Evolutionary conservation across 2,329 filamentous ascomycete genomes (phyloP).

Genomic region (Aspergillus pseudotamarii): DNA sequence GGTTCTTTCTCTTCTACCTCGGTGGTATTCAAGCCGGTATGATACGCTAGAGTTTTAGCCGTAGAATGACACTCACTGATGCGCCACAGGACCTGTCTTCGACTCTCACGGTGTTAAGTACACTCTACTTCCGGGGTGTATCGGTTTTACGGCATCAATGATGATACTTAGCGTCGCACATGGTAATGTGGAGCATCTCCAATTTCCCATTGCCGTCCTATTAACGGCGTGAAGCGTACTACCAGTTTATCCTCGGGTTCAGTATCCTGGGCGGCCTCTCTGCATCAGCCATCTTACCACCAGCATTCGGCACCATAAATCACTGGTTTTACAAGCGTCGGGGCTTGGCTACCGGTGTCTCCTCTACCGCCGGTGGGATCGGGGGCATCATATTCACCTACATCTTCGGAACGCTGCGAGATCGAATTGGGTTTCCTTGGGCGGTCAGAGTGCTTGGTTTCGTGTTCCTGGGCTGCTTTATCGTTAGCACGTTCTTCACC

Average conservation of each 20-base stretch:
- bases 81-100: conserved; percentile 33
- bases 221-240: conserved; percentile 8
- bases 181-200: conserved; percentile 4
- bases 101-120: conserved; percentile 33
- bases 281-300: conserved; percentile 18
- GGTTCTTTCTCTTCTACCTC: conserved; percentile 37
- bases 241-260: conserved; percentile 15
- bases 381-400: conserved; percentile 29
- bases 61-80: neutral
- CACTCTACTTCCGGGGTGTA: conserved; percentile 32
- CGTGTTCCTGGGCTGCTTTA: conserved; percentile 2
- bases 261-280: conserved; percentile 15
- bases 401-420: conserved; percentile 14
- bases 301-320: conserved; percentile 22
- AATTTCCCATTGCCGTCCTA: neutral
- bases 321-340: conserved; percentile 31
- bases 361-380: conserved; percentile 20
- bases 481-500: neutral
- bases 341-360: conserved; percentile 27
- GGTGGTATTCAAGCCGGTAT: conserved; percentile 33
- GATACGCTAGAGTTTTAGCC: conserved; percentile 16
- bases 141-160: conserved; percentile 21
- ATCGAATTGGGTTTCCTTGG: conserved; percentile 22
- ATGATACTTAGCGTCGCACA: conserved; percentile 15
- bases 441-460: conserved; percentile 13